A percentile compares a stretch with the other conserved stretches of the same genome.
Conservation (phyloP, 2,329 filamentous ascomycete species). For the Penicillium sumatraense region DNA sequence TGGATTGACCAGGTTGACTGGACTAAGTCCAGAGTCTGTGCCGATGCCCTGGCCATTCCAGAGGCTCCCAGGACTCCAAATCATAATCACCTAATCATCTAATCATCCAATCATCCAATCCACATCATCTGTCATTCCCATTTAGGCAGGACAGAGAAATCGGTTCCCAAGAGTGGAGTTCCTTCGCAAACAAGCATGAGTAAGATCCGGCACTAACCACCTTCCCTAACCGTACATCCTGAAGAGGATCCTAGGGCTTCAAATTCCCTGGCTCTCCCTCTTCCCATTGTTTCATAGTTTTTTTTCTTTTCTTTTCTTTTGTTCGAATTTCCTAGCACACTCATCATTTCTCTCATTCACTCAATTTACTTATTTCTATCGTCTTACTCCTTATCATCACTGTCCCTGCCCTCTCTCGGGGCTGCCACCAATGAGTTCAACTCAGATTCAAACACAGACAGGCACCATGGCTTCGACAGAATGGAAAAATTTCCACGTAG, state of each 20-base stretch:
- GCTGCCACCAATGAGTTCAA: slow-evolving; percentile 17
- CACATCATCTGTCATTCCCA: slow-evolving; percentile 17
- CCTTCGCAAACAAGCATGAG: slow-evolving; percentile 25
- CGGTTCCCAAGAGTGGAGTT: slow-evolving; percentile 20
- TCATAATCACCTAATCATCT: no score
- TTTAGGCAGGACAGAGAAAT: slow-evolving; percentile 29
- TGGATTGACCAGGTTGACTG: no score
- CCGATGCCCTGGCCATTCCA: neutral
- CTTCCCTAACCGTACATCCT: slow-evolving; percentile 30
- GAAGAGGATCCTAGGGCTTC: slow-evolving; percentile 22
- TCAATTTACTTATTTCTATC: neutral
- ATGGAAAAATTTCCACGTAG: slow-evolving; percentile 38
- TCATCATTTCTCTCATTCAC: neutral
- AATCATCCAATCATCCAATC: neutral
- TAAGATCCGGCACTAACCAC: slow-evolving; percentile 27
- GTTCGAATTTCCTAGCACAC: no score
- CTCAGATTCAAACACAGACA: slow-evolving; percentile 7
- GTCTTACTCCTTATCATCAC: neutral
- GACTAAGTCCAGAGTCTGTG: slow-evolving; percentile 6
- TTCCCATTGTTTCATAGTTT: slow-evolving; percentile 1
- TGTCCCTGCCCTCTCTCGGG: neutral
- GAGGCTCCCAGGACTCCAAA: slow-evolving; percentile 15
- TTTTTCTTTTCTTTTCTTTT: slow-evolving; percentile 2
- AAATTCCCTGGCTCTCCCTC: neutral
- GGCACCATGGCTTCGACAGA: slow-evolving; percentile 17